Evolutionary conservation across 2,329 filamentous ascomycete genomes (phyloP).

Genomic region (Aspergillus eucalypticola): DNA sequence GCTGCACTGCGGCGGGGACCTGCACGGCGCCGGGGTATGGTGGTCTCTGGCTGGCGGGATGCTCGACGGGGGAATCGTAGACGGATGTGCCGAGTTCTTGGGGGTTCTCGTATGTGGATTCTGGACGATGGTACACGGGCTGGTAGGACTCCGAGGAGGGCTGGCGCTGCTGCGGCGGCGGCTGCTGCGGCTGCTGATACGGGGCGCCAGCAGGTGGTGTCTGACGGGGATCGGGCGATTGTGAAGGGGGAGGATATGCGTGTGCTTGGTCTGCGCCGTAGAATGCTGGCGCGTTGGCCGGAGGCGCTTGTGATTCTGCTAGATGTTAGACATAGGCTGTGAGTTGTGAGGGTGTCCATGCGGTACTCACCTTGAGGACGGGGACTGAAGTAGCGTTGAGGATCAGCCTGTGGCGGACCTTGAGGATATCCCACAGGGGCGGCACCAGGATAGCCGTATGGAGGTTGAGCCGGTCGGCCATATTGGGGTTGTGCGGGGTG

Average conservation of each 20-base stretch:
- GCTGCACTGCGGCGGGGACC: slow-evolving; percentile 28
- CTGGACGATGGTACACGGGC: slow-evolving; percentile 55
- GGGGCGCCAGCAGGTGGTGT: slow-evolving; percentile 35
- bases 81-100: slow-evolving; percentile 77
- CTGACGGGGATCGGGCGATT: slow-evolving; percentile 45
- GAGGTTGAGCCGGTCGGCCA: slow-evolving; percentile 56
- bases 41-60: slow-evolving; percentile 31
- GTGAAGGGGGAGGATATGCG: slow-evolving; percentile 42
- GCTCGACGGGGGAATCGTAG: slow-evolving; percentile 70
- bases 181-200: slow-evolving; percentile 46
- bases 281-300: slow-evolving; percentile 58
- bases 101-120: slow-evolving; percentile 69
- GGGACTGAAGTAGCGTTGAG: slow-evolving; percentile 69
- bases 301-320: slow-evolving; percentile 38
- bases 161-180: slow-evolving; percentile 52
- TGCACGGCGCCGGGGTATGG: slow-evolving; percentile 32
- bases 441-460: slow-evolving; percentile 37
- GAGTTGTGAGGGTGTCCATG: not conserved
- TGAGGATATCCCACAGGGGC: slow-evolving; percentile 36
- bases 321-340: slow-evolving; percentile 23
- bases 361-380: slow-evolving; percentile 40
- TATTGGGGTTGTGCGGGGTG: slow-evolving; percentile 82
- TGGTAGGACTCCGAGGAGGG: slow-evolving; percentile 52
- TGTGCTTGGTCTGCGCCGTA: slow-evolving; percentile 61
- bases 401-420: slow-evolving; percentile 56